Conservation (phyloP, 2,329 filamentous ascomycete genomes). For the Dryadomyces quercus-mongolicae region DNA sequence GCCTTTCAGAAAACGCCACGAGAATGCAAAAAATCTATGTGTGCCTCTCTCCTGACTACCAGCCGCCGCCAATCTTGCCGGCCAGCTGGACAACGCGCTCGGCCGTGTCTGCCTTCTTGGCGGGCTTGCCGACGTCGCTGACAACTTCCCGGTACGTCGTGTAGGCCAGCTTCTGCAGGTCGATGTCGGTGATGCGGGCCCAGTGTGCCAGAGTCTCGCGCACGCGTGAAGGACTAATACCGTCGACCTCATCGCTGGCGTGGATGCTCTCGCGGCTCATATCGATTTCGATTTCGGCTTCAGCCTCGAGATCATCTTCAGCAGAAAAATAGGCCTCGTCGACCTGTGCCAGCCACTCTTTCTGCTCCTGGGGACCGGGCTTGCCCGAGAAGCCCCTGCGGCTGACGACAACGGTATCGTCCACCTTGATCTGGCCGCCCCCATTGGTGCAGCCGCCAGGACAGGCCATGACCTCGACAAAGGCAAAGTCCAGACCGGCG, state of each 20-base stretch:
- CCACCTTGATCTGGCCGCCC: slow-evolving; percentile 85
- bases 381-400: slow-evolving; percentile 37
- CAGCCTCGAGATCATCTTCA: slow-evolving; percentile 26
- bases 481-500: slow-evolving; percentile 60
- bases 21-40: slow-evolving; percentile 11
- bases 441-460: slow-evolving; percentile 98
- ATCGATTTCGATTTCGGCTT: not conserved
- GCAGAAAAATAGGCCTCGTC: slow-evolving; percentile 86
- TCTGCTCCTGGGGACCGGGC: slow-evolving; percentile 67
- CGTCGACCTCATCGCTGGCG: slow-evolving; percentile 31
- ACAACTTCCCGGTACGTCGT: slow-evolving; percentile 89
- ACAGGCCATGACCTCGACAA: slow-evolving; percentile 98
- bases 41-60: slow-evolving; percentile 39
- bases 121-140: slow-evolving; percentile 79
- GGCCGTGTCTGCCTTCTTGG: slow-evolving; percentile 50
- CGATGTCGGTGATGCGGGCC: slow-evolving; percentile 58
- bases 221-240: slow-evolving; percentile 54
- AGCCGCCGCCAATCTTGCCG: slow-evolving; percentile 83
- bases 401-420: slow-evolving; percentile 54
- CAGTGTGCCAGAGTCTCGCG: slow-evolving; percentile 63
- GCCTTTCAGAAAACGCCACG: not conserved
- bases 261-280: too few relatives aligned
- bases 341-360: slow-evolving; percentile 68
- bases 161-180: slow-evolving; percentile 59
- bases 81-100: slow-evolving; percentile 81